Percentiles rank a stretch among this genome's conserved stretches.
phyloP scores from a whole-genome alignment of 1,284 basidiomycete genomes.

The Boletus semigastroideus region DNA sequence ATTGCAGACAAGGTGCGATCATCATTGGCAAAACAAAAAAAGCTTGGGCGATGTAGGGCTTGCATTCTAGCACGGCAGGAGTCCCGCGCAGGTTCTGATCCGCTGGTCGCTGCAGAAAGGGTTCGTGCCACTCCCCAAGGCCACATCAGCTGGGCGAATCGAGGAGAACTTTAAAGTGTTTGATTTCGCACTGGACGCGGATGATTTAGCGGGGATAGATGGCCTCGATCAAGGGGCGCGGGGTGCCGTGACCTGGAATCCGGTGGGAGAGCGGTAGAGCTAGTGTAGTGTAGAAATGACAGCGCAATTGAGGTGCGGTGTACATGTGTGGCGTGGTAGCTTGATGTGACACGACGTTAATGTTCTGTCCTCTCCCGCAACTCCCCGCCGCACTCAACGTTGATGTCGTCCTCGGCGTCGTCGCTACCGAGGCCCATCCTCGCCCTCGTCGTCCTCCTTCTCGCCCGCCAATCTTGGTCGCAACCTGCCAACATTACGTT shows the following conservation, averaged over 20 bases:
- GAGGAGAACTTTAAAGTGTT: conserved; percentile 41
- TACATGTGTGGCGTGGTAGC: conserved; percentile 20
- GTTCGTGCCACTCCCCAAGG: conserved; percentile 43
- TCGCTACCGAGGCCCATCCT: conserved; percentile 6
- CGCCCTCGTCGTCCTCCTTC: conserved; percentile 18
- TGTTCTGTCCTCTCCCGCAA: conserved; percentile 18
- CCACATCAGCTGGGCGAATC: conserved; percentile 38
- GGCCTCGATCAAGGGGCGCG: conserved; percentile 36
- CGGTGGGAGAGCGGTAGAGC: conserved; percentile 29
- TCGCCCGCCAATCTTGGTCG: conserved; percentile 31
- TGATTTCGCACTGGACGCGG: conserved; percentile 38
- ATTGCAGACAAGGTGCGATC: conserved; percentile 40
- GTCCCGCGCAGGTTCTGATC: conserved; percentile 60
- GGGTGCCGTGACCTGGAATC: conserved; percentile 42
- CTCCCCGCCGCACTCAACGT: conserved; percentile 17
- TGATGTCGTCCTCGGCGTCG: conserved; percentile 14
- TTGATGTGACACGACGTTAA: conserved; percentile 22
- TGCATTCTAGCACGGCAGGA: conserved; percentile 35
- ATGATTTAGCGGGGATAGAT: conserved; percentile 40
- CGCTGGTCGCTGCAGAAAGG: conserved; percentile 70
- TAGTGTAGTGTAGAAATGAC: not conserved
- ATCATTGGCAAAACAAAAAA: not conserved
- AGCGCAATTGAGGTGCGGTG: not conserved
- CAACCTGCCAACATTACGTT: conserved; percentile 55
- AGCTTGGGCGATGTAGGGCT: not conserved